phyloP scores from a whole-genome alignment of 768 basidiomycete genomes.

The Collybia mongolica region DNA sequence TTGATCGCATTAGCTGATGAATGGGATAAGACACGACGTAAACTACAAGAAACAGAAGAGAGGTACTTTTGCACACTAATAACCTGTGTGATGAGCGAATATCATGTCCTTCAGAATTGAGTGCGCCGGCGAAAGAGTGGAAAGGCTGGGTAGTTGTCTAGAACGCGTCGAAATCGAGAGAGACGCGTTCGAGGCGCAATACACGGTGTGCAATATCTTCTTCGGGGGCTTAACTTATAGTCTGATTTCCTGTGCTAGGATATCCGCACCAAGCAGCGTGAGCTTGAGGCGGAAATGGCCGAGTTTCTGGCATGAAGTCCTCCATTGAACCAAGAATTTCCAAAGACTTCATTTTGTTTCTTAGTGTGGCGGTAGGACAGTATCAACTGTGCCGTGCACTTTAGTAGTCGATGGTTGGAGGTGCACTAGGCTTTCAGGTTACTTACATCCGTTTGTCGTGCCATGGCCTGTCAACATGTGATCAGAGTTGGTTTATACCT shows the following conservation, averaged over 20 bases:
- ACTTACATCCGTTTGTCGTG: too few species aligned
- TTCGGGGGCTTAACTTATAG: background rate
- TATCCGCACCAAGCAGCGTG: conserved; percentile 8
- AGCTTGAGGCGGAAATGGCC: conserved; percentile 24
- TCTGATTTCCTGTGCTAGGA: conserved; percentile 20
- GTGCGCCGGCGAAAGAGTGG: conserved; percentile 12
- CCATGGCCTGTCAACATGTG: too few species aligned
- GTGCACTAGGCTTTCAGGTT: too few species aligned
- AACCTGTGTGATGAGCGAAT: too few species aligned
- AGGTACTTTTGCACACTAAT: conserved; percentile 6
- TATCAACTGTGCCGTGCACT: too few species aligned
- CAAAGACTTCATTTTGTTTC: too few species aligned
- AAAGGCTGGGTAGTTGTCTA: conserved; percentile 14
- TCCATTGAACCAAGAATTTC: too few species aligned
- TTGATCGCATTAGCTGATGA: conserved; percentile 9
- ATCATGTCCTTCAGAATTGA: conserved; percentile 1
- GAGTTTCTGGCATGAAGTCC: conserved; percentile 2
- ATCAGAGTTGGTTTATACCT: background rate
- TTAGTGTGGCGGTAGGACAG: too few species aligned
- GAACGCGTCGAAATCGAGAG: conserved; percentile 8
- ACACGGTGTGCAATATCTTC: conserved; percentile 12
- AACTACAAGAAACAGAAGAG: conserved; percentile 5
- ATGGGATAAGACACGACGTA: conserved; percentile 7
- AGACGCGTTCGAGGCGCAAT: conserved; percentile 14
- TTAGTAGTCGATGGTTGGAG: too few species aligned